These are phyloP conservation scores for Trichaptum fuscoviolaceum DNA, from an alignment of 768 basidiomycete genomes.

Conservation along the genomic window DNA sequence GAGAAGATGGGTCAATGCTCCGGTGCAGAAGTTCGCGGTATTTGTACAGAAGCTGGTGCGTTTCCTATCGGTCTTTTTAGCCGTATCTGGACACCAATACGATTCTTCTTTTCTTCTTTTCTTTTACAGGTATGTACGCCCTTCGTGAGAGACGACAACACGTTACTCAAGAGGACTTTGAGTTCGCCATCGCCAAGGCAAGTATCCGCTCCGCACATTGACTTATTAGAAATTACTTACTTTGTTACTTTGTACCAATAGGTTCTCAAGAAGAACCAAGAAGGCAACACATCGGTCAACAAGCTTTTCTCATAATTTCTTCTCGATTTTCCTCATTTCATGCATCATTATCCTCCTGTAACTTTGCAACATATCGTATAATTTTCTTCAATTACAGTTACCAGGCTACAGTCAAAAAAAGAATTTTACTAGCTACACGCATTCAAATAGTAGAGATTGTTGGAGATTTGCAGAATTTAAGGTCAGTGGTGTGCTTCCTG, in stretches of 20 bases:
- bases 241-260: conserved; percentile 17
- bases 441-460: background rate
- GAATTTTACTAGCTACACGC: background rate
- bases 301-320: conserved; percentile 78
- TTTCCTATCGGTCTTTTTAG: conserved; percentile 7
- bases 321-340: background rate
- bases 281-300: conserved; percentile 89
- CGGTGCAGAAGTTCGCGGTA: conserved; percentile 95
- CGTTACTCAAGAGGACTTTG: conserved; percentile 98
- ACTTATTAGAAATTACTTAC: too few species aligned
- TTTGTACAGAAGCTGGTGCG: conserved; percentile 93
- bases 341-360: background rate
- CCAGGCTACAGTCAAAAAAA: background rate
- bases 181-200: conserved; percentile 96
- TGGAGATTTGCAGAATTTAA: background rate
- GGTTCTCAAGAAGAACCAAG: conserved; percentile 95
- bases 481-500: background rate
- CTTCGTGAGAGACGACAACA: conserved; percentile 92
- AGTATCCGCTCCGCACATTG: conserved; percentile 10
- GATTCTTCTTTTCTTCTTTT: conserved; percentile 3
- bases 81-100: background rate
- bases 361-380: background rate
- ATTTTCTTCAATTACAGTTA: background rate
- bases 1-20: conserved; percentile 99
- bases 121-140: conserved; percentile 82